Conservation (phyloP, 2,329 filamentous ascomycete genomes). For the Ophiostoma perfectum region DNA sequence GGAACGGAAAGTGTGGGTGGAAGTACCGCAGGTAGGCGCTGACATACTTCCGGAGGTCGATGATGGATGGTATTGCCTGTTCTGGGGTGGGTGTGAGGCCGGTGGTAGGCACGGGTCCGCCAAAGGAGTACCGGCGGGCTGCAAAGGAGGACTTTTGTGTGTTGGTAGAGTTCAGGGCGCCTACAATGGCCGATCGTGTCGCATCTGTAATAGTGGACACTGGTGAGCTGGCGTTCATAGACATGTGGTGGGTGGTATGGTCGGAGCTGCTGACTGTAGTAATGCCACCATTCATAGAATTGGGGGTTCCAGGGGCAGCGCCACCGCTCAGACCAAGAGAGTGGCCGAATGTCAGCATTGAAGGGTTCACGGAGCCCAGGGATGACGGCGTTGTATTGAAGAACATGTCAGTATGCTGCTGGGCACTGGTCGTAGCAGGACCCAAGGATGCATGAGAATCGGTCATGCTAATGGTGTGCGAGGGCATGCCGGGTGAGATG, state of each 20-base stretch:
- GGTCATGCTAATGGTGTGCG: slow-evolving; percentile 42
- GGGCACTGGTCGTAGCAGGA: background rate
- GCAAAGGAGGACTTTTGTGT: slow-evolving; percentile 51
- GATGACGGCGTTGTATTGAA: slow-evolving; percentile 73
- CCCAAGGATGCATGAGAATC: background rate
- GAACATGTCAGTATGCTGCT: slow-evolving; percentile 56
- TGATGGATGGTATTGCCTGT: slow-evolving; percentile 65
- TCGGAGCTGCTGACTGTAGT: slow-evolving; percentile 22
- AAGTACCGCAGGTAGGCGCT: slow-evolving; percentile 86
- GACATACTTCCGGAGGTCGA: slow-evolving; percentile 85
- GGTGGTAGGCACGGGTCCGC: slow-evolving; percentile 47
- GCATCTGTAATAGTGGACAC: slow-evolving; percentile 61
- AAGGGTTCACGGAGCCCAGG: slow-evolving; percentile 67
- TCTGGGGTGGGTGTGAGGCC: slow-evolving; percentile 48
- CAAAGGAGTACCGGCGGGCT: slow-evolving; percentile 60
- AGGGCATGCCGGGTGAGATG: slow-evolving; percentile 69
- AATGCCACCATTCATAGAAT: slow-evolving; percentile 60
- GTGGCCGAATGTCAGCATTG: slow-evolving; percentile 62
- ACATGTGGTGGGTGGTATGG: slow-evolving; percentile 44
- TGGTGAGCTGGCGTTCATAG: slow-evolving; percentile 43
- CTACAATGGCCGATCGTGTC: slow-evolving; percentile 57
- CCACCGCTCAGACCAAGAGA: slow-evolving; percentile 53
- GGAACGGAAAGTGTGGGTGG: slow-evolving; percentile 90
- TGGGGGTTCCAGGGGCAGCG: slow-evolving; percentile 64
- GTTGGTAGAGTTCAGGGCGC: slow-evolving; percentile 44